These are phyloP conservation scores for Dacryopinax spathularia DNA, from an alignment of 768 basidiomycete genomes.

Conservation along the genomic window DNA sequence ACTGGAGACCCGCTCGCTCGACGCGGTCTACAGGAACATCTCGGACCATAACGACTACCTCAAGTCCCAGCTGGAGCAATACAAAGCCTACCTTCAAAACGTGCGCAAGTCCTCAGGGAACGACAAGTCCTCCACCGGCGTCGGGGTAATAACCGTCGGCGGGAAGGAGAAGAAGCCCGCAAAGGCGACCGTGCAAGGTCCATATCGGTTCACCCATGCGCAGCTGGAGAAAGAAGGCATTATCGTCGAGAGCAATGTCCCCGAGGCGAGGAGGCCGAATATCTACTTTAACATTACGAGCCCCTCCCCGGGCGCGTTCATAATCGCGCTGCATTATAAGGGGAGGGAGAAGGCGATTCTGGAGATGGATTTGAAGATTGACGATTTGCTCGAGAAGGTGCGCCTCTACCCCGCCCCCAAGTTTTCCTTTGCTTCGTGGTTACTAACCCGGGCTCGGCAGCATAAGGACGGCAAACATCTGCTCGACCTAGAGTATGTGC, in stretches of 20 bases:
- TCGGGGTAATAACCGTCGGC: conserved; percentile 83
- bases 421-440: neutral
- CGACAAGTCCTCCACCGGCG: conserved; percentile 69
- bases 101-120: conserved; percentile 80
- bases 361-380: conserved; percentile 99
- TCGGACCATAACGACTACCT: conserved; percentile 98
- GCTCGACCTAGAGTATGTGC: conserved; percentile 93
- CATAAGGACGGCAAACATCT: conserved; percentile 99
- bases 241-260: conserved; percentile 97
- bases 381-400: conserved; percentile 94
- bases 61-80: conserved; percentile 91
- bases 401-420: conserved; percentile 12
- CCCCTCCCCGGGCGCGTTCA: conserved; percentile 94
- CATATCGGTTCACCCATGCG: conserved; percentile 94
- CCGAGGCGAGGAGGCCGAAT: conserved; percentile 89
- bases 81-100: conserved; percentile 98
- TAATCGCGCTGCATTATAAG: conserved; percentile 97
- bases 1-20: conserved; percentile 79
- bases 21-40: conserved; percentile 98
- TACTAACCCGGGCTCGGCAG: conserved; percentile 29
- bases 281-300: conserved; percentile 99
- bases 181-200: conserved; percentile 79
- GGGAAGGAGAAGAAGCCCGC: conserved; percentile 91
- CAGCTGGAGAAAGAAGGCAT: conserved; percentile 99
- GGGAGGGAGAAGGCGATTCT: conserved; percentile 97